Evolutionary conservation across 108 stramenopile genomes (phyloP), one percentile per base, ranked within the genome.

Genomic region (Pelagomonas calceolata): DNA sequence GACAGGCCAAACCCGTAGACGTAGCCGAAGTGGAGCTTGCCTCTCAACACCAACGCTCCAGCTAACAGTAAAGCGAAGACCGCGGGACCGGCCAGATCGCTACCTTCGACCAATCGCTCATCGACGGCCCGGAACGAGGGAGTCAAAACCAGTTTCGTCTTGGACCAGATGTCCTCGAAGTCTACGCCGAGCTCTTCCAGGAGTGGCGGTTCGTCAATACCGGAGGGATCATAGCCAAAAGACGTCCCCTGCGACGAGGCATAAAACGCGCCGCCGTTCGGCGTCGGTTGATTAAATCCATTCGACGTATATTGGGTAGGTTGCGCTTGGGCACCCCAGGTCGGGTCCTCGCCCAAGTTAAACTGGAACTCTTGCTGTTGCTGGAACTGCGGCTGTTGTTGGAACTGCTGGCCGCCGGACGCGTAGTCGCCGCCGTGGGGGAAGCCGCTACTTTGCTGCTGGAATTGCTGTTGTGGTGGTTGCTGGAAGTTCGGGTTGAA

Each of bases 111-210:
- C 36, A 80, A 66, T 4, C 69, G 37, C 26, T 36, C 34, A 15
- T 74, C 74, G 43, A 74, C 29, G 21, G 18, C 66, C 0, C 63
- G 18, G 35, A 66, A 60, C 4, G 85, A 82, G 32, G 93, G 93
- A 29, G 88, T 79, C 36, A 95, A 72, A 32, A 96, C 94, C 0
- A 92, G 85, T 63, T 86, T 85, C 17, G 93, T 94, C 80, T 99
- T 99, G 75, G 84, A 74, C 64, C 89, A 73, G 71, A 99, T 98
- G 73, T 99, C 96, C 44, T 88, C 83, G 46, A 97, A 82, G 70
- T 94, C 89, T 73, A 99, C 95, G 4, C 94, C 98, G 66, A 99
- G 74, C 85, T 99, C 98, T 84, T 95, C 98, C 74, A 99, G 79
- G 36, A 99, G 84, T 30, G 98, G 98, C 4, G 94, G 92, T 77